Evolutionary conservation across 129 eudicot genomes (phyloP).

Genomic region (Oenanthe sinensis): DNA sequence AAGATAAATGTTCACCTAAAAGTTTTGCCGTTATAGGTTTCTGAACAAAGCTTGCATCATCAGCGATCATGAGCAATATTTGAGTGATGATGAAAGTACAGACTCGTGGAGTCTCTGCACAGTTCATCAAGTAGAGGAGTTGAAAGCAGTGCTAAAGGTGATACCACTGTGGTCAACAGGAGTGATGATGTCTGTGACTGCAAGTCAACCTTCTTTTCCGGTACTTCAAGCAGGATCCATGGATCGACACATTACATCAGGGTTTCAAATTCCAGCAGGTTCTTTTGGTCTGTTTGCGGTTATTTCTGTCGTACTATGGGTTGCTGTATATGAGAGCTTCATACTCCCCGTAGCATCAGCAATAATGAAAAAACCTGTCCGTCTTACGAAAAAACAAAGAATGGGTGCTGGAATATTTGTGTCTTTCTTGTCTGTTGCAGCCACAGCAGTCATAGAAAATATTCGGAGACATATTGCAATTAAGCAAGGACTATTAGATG

Average conservation of each 20-base stretch:
- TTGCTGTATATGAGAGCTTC: slow-evolving; percentile 29
- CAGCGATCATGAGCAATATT: neutral
- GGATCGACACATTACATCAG: slow-evolving; percentile 25
- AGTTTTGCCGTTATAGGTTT: neutral
- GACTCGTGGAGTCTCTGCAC: slow-evolving; percentile 34
- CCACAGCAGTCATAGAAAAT: neutral
- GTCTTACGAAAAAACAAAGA: slow-evolving; percentile 16
- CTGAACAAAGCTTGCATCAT: slow-evolving; percentile 1
- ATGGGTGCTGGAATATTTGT: slow-evolving; percentile 26
- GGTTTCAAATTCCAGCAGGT: slow-evolving; percentile 26
- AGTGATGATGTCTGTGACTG: slow-evolving; percentile 2
- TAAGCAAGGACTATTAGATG: slow-evolving; percentile 1
- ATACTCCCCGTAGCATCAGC: slow-evolving; percentile 28
- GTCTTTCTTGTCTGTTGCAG: neutral
- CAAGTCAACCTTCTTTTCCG: neutral
- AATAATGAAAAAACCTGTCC: slow-evolving; percentile 14
- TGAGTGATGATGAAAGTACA: slow-evolving; percentile 17
- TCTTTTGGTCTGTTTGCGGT: neutral
- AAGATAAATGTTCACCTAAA: neutral
- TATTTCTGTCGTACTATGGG: neutral
- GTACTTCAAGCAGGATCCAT: slow-evolving; percentile 19
- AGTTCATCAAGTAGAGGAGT: slow-evolving; percentile 33
- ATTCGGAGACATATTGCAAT: neutral
- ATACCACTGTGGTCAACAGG: slow-evolving; percentile 33
- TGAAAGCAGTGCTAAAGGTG: slow-evolving; percentile 23